Percentiles rank a stretch among this genome's conserved stretches.
phyloP scores from a whole-genome alignment of 1,284 basidiomycete genomes.

The Moesziomyces parantarcticus region DNA sequence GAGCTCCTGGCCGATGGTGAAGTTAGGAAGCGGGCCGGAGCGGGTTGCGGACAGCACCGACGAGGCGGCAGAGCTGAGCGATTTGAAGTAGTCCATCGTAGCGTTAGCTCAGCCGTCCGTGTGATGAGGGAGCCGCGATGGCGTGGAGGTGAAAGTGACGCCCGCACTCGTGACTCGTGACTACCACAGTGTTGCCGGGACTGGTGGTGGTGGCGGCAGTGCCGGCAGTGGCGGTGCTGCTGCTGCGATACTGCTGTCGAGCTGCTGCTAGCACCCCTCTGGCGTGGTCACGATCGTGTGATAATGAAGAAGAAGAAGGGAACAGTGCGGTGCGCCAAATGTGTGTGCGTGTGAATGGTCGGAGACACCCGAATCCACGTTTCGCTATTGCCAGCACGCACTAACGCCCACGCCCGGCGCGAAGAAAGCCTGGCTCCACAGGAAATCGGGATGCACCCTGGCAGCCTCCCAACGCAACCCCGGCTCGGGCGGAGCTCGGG shows the following conservation, averaged over 20 bases:
- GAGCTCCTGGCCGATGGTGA: slow-evolving; percentile 83
- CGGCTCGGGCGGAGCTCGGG: no score
- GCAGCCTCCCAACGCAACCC: no score
- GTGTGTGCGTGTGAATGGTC: no score
- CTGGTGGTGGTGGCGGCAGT: no score
- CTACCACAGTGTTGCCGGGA: neutral
- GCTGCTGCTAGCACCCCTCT: no score
- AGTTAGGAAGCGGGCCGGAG: slow-evolving; percentile 90
- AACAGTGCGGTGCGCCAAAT: neutral
- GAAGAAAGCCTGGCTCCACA: no score
- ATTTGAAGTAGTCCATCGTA: slow-evolving; percentile 84
- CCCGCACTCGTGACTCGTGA: no score
- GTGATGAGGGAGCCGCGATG: neutral
- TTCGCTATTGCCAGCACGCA: neutral
- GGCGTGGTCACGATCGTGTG: neutral
- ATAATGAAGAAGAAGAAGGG: neutral
- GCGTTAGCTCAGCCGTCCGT: neutral
- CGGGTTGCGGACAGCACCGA: slow-evolving; percentile 79
- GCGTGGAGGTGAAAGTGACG: neutral
- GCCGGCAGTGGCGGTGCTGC: neutral
- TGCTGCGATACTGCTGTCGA: neutral
- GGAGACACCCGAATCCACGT: no score
- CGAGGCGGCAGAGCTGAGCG: slow-evolving; percentile 84
- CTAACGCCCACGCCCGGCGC: no score
- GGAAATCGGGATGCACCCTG: no score